phyloP scores from a whole-genome alignment of 371 early-diverging fungal species.

The Nematocida parisii region DNA sequence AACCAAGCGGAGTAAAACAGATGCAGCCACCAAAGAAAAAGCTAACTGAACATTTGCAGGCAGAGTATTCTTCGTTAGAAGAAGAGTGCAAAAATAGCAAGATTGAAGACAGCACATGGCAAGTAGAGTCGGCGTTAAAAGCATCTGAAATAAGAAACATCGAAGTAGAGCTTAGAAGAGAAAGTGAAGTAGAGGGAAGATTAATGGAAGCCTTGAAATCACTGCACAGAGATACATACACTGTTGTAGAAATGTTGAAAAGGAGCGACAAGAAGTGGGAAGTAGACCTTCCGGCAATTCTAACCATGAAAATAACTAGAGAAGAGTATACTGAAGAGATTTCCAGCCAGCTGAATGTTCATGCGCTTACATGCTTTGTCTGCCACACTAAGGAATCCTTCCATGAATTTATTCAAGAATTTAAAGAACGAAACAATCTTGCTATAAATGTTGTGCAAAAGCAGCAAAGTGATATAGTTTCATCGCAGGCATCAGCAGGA shows the following conservation, averaged over 20 bases:
- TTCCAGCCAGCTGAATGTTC: constrained; percentile 66
- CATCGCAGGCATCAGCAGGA: not conserved
- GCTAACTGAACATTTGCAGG: constrained; percentile 13
- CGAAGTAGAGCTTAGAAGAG: constrained; percentile 46
- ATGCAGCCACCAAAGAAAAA: constrained; percentile 18
- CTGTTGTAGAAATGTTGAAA: constrained; percentile 65
- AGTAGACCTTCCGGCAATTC: constrained; percentile 67
- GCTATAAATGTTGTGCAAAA: constrained; percentile 66
- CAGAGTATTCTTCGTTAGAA: constrained; percentile 40
- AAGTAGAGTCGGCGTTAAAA: constrained; percentile 51
- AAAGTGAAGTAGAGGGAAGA: constrained; percentile 55
- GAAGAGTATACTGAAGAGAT: constrained; percentile 64
- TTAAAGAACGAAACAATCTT: constrained; percentile 68
- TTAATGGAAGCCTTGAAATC: constrained; percentile 63
- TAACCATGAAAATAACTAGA: constrained; percentile 62
- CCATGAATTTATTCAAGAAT: constrained; percentile 58
- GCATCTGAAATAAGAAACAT: constrained; percentile 58
- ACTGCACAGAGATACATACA: constrained; percentile 68
- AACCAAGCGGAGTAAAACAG: constrained; percentile 22
- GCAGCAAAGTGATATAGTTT: not conserved
- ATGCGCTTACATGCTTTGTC: constrained; percentile 68
- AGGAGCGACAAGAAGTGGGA: constrained; percentile 64
- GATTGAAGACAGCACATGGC: constrained; percentile 50
- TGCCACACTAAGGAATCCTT: constrained; percentile 65
- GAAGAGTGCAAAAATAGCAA: constrained; percentile 37